phyloP scores from a whole-genome alignment of 805 yeast species.

The Ogataea dorogensis region DNA sequence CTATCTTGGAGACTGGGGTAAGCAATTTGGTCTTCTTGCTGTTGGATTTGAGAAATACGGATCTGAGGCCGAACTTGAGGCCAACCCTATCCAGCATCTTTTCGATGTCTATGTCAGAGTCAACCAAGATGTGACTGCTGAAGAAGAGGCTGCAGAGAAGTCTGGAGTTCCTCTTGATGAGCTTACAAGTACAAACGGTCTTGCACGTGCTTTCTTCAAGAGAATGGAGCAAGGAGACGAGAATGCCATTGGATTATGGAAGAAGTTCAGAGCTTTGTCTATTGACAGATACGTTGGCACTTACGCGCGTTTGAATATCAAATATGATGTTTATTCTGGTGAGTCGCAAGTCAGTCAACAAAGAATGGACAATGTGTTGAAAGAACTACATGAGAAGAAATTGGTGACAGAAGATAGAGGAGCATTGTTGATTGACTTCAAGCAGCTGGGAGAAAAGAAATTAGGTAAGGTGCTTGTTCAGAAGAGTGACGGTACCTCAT shows the following conservation, averaged over 20 bases:
- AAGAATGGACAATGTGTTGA: conserved; percentile 63
- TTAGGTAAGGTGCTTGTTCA: conserved; percentile 90
- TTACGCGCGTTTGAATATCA: conserved; percentile 87
- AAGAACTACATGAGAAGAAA: conserved; percentile 61
- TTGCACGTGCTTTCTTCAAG: conserved; percentile 85
- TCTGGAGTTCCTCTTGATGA: conserved; percentile 51
- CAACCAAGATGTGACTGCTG: conserved; percentile 70
- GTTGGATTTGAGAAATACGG: conserved; percentile 91
- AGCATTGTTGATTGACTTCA: conserved; percentile 83
- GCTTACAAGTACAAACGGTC: conserved; percentile 61
- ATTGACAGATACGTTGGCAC: conserved; percentile 84
- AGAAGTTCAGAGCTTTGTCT: conserved; percentile 84
- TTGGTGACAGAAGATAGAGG: conserved; percentile 86
- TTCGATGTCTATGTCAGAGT: conserved; percentile 90
- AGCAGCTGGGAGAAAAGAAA: conserved; percentile 76
- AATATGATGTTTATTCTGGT: conserved; percentile 87
- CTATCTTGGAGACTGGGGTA: conserved; percentile 99
- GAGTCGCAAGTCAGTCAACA: conserved; percentile 89
- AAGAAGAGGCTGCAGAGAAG: conserved; percentile 51
- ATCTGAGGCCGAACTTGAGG: conserved; percentile 60
- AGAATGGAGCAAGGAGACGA: conserved; percentile 93
- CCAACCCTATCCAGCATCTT: conserved; percentile 90
- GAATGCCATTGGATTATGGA: conserved; percentile 75
- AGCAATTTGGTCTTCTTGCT: conserved; percentile 95
- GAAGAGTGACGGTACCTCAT: conserved; percentile 92